Evolutionary conservation across 352 stramenopile genomes (phyloP).

Genomic region (Phytopythium mirpurense): DNA sequence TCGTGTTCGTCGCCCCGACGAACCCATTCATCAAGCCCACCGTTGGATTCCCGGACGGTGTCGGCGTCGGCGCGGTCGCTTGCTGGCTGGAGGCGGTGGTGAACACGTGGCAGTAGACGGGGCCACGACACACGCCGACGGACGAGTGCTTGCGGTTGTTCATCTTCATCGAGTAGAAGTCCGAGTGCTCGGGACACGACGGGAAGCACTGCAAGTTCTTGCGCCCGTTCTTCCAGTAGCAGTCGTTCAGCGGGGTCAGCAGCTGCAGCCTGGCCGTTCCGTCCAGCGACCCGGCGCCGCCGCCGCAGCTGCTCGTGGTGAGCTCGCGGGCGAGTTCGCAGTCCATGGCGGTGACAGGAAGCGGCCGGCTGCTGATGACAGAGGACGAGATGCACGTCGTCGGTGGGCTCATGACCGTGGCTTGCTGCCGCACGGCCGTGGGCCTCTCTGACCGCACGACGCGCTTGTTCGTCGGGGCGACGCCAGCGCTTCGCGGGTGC

Average conservation of each 20-base stretch:
- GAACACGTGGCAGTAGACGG: constrained; percentile 74
- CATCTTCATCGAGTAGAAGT: constrained; percentile 90
- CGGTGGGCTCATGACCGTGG: not conserved
- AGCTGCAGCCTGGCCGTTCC: constrained; percentile 23
- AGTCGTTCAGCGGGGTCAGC: constrained; percentile 55
- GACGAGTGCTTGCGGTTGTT: constrained; percentile 86
- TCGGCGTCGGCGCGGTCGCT: constrained; percentile 12
- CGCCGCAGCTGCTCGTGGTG: constrained; percentile 1
- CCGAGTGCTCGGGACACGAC: constrained; percentile 76
- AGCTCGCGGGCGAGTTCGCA: not conserved
- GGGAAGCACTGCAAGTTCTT: constrained; percentile 90
- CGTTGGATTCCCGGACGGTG: constrained; percentile 13
- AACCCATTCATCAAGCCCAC: not conserved
- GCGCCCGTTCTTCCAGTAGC: constrained; percentile 89
- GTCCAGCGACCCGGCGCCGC: not conserved
- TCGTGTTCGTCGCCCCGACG: not conserved
- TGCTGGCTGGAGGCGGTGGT: constrained; percentile 17
- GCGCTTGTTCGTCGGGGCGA: not conserved
- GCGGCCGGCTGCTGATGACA: not conserved
- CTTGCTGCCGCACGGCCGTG: not conserved
- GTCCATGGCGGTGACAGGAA: not conserved
- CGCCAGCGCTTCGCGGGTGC: not conserved
- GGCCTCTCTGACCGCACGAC: not conserved
- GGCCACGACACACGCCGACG: constrained; percentile 74
- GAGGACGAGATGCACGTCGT: not conserved